Conservation (phyloP, 2,329 filamentous ascomycete species). For the Xylaria sp. region DNA sequence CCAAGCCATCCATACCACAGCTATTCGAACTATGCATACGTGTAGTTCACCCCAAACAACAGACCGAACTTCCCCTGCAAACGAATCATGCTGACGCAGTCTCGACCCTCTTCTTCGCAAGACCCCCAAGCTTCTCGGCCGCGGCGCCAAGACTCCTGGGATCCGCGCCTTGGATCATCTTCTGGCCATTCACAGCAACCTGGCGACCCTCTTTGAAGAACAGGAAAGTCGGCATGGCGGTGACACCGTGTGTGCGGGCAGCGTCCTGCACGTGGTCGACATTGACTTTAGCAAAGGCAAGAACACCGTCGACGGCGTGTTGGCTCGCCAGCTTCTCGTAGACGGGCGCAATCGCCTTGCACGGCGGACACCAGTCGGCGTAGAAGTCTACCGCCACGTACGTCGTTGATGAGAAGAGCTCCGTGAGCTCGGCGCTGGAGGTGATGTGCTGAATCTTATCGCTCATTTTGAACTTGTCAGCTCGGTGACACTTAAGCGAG, state of each 20-base stretch:
- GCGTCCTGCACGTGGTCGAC: conserved; percentile 65
- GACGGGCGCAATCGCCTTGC: conserved; percentile 67
- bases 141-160: conserved; percentile 47
- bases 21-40: background rate
- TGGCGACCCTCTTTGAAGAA: conserved; percentile 67
- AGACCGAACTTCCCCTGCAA: background rate
- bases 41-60: background rate
- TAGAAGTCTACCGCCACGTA: conserved; percentile 68
- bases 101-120: conserved; percentile 51
- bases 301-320: conserved; percentile 53
- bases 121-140: conserved; percentile 51
- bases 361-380: conserved; percentile 70
- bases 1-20: background rate
- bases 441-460: conserved; percentile 52
- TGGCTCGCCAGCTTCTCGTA: conserved; percentile 60
- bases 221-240: conserved; percentile 68
- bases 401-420: conserved; percentile 58
- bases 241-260: conserved; percentile 60
- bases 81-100: conserved; percentile 25
- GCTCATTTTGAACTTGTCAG: conserved; percentile 27
- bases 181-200: conserved; percentile 53
- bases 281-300: conserved; percentile 68
- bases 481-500: background rate
- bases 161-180: conserved; percentile 53
- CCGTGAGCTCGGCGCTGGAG: conserved; percentile 58